Base-by-base conservation (phyloP, 176 grass and related monocot genomes). In the Poa annua region DNA sequence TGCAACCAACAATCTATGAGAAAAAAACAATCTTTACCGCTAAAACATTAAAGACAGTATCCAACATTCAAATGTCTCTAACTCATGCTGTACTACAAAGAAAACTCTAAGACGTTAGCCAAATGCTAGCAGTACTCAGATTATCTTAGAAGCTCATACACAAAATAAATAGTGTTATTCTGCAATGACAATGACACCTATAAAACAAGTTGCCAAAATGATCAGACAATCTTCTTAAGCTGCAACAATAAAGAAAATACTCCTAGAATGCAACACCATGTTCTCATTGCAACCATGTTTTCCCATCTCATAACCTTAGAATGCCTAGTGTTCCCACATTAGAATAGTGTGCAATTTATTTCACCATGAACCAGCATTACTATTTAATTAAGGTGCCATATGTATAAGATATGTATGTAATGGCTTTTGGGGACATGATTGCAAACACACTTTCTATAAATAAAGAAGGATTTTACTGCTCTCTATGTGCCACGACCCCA, bases 61-160 rank as follows among this genome's bases (percentile, higher is more conserved):
- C 53, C 8, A 56, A 45, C 21, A 9, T 45, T 44, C 12, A 49
- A 24, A 20, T 36, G 19, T 51, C 39, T 76, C 13, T 42, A 19
- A 47, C 53, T 56, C 22, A 7, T 77, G 73, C 2, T 66, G 16
- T 29, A 75, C 59, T 29, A 29, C 62, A 77, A 6, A 17, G 33
- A 84, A 77, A 55, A 84, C 33, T 67, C 21, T n/a, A 25, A 53
- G 13, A 54, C 19, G 19, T 44, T 67, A n/a, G 74, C 15, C 20
- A 52, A 55, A 85, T 77, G 24, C 73, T 55, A 85, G 16, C 17
- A 76, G 82, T 48, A 42, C n/a, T 39, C 6, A 12, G 5, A 85
- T 1, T 56, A 76, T 77, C 34, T 67, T 66, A 56, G 48, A 47
- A 55, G 15, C 48, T 66, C 36, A 67, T 21, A 32, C 6, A 17